phyloP scores from a whole-genome alignment of 306 rosid species.

The Castanea sativa region DNA sequence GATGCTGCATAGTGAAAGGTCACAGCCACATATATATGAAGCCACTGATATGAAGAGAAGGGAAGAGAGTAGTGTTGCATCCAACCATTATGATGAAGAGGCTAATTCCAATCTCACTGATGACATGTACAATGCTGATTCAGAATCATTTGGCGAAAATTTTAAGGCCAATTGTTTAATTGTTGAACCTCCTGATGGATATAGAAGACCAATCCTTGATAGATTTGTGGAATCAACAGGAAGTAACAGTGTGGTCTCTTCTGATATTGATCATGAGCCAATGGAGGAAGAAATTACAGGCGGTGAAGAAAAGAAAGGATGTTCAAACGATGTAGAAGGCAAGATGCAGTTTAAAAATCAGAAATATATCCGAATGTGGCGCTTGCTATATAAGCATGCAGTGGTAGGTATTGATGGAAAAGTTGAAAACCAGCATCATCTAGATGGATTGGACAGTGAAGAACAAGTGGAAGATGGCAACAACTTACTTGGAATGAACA shows the following conservation, averaged over 20 bases:
- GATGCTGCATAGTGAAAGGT: too few relatives aligned
- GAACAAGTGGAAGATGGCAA: conserved; percentile 33
- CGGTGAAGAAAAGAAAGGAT: conserved; percentile 15
- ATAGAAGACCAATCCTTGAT: neutral
- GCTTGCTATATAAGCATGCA: conserved; percentile 75
- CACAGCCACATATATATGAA: neutral
- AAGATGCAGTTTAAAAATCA: conserved; percentile 43
- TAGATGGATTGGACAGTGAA: conserved; percentile 29
- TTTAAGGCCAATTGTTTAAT: neutral
- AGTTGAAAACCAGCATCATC: conserved; percentile 30
- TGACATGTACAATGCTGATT: neutral
- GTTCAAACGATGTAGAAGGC: conserved; percentile 9
- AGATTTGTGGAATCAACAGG: conserved; percentile 23
- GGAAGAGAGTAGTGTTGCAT: conserved; percentile 7
- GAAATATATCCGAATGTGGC: conserved; percentile 69
- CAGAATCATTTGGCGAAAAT: conserved; percentile 1
- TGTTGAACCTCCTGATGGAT: neutral
- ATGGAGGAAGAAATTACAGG: conserved; percentile 22
- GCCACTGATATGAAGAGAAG: neutral
- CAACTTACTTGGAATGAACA: conserved; percentile 19
- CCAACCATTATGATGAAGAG: conserved; percentile 15
- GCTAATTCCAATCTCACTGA: neutral
- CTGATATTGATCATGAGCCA: conserved; percentile 23
- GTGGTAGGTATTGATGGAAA: conserved; percentile 32
- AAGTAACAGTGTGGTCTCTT: conserved; percentile 6